phyloP scores from a whole-genome alignment of 495 filamentous ascomycete species.

The Penicillium psychrofluorescens region DNA sequence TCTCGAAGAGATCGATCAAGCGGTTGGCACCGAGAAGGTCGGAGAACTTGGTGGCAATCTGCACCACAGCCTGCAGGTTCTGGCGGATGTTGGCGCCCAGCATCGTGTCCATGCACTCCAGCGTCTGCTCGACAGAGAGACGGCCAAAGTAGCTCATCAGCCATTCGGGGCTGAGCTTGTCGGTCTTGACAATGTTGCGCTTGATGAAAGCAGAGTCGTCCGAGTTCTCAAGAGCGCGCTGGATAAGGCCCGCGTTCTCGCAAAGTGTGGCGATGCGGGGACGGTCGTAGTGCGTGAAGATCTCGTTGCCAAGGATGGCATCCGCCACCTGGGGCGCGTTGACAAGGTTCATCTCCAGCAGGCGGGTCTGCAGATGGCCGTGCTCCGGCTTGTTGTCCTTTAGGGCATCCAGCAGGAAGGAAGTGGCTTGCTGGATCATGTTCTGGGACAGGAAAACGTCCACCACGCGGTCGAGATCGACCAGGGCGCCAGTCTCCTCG shows the following conservation, averaged over 20 bases:
- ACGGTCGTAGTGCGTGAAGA: slow-evolving; percentile 95
- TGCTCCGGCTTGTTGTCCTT: slow-evolving; percentile 94
- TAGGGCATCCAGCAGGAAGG: slow-evolving; percentile 90
- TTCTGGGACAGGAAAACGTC: slow-evolving; percentile 97
- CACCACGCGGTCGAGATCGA: slow-evolving; percentile 91
- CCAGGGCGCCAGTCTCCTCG: slow-evolving; percentile 71
- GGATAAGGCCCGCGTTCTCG: slow-evolving; percentile 79
- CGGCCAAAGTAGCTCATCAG: slow-evolving; percentile 86
- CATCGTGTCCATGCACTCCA: slow-evolving; percentile 96
- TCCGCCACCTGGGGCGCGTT: slow-evolving; percentile 97
- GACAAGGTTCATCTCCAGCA: slow-evolving; percentile 96
- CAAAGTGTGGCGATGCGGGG: slow-evolving; percentile 79
- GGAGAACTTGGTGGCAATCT: slow-evolving; percentile 95
- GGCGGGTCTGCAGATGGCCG: slow-evolving; percentile 81
- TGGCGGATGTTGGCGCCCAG: slow-evolving; percentile 91
- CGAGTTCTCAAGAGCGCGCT: slow-evolving; percentile 89
- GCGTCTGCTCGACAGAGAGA: slow-evolving; percentile 86
- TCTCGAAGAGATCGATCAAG: slow-evolving; percentile 91
- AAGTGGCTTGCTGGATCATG: slow-evolving; percentile 95
- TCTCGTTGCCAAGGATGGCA: slow-evolving; percentile 93
- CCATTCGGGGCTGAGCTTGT: slow-evolving; percentile 84
- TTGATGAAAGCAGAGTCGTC: slow-evolving; percentile 88
- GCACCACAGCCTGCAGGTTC: slow-evolving; percentile 88
- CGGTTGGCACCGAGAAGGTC: slow-evolving; percentile 87
- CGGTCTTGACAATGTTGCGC: slow-evolving; percentile 72